Percentiles rank a stretch among this genome's conserved stretches.
phyloP scores from a whole-genome alignment of 441 rosid genomes.

The Theobroma grandiflorum region DNA sequence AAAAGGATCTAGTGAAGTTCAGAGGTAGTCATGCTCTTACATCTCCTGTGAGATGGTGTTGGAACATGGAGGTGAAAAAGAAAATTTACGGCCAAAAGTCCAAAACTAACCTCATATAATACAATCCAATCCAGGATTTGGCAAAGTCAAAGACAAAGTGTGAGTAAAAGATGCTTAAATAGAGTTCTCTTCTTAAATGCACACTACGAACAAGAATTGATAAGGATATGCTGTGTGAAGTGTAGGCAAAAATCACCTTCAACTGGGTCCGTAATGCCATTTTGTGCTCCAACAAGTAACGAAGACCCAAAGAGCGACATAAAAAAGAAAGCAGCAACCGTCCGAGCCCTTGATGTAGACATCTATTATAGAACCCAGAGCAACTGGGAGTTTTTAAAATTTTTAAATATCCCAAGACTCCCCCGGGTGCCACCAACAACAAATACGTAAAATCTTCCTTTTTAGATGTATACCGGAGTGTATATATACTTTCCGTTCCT shows the following conservation, averaged over 20 bases:
- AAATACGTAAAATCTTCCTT: not conserved
- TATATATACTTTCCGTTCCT: not conserved
- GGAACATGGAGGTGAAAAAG: not conserved
- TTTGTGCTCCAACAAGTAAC: constrained; percentile 49
- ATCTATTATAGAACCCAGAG: constrained; percentile 30
- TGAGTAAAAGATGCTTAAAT: constrained; percentile 1
- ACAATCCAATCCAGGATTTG: constrained; percentile 14
- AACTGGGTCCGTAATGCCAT: constrained; percentile 57
- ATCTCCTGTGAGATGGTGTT: not conserved
- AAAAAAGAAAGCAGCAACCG: constrained; percentile 38
- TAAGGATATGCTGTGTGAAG: not conserved
- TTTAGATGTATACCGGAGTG: not conserved
- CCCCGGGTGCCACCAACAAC: constrained; percentile 7
- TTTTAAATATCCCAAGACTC: constrained; percentile 16
- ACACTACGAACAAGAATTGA: not conserved
- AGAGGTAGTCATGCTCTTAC: constrained; percentile 3
- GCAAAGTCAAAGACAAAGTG: not conserved
- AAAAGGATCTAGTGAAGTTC: not conserved
- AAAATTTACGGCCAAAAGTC: not conserved
- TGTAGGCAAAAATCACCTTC: constrained; percentile 57
- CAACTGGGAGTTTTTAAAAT: not conserved
- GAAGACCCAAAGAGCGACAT: constrained; percentile 51
- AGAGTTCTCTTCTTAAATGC: not conserved
- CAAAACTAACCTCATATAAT: constrained; percentile 10
- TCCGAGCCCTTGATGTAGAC: constrained; percentile 36